Base-by-base conservation (phyloP, 305 asterid genomes). In the Striga hermonthica region DNA sequence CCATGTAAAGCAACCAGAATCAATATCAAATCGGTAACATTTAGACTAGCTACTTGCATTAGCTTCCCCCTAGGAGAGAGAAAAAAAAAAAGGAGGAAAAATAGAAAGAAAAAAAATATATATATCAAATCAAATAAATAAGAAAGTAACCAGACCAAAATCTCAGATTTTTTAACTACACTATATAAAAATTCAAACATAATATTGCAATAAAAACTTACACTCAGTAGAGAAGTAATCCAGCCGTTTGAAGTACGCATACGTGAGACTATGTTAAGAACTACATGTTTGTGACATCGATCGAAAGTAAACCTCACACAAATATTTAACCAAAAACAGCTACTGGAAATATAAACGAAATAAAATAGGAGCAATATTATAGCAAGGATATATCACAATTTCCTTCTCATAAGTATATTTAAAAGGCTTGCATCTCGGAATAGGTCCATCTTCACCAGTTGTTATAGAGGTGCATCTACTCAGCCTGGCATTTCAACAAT, bases 401-500 rank as follows among this genome's bases (percentile, higher is more conserved):
- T 93, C 97, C 79, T 93, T 93, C 88, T 92, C 98, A 64, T 87
- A 92, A 39, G 98, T 90, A 87, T 92, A 90, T 81, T 93, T 93
- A 65, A 90, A 93, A 52, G 99, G 99, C 84, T 93, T 93, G 99
- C 99, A 93, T 81, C 99, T 93, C 41, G 99, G 97, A 77, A 90
- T 93, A 47, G 97, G 96, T 64, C 99, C 99, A 80, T 93, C 99
- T 82, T 90, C 97, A 38, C 98, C 98, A 0, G 98, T 93, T 66
- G 82, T 80, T 57, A 90, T 88, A 40, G 87, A 84, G 50, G 98
- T 86, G 74, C 98, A 93, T 80, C 98, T 90, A 76, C 96, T 84
- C 82, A 93, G 75, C 82, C 97, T 93, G 82, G 72, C 54, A 71
- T 16, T 64, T 73, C 63, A 70, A 67, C 14, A 61, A 59, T 10